phyloP scores from a whole-genome alignment of 225 moss, liverwort and hornwort genomes.

The Sphagnum tenellum region DNA sequence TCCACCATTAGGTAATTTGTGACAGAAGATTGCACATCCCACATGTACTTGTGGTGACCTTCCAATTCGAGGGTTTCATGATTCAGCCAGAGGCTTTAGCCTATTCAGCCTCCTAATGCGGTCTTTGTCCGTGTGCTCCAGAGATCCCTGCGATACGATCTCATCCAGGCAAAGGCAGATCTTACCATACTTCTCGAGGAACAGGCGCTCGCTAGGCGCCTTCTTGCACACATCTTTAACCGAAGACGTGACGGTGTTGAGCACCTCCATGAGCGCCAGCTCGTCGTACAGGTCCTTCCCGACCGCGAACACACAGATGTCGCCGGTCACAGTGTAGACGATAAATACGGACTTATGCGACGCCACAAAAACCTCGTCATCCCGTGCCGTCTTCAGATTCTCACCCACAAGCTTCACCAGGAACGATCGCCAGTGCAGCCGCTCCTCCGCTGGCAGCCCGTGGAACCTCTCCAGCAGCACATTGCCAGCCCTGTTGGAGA shows the following conservation, averaged over 20 bases:
- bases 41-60: too few species aligned
- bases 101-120: conserved; percentile 71
- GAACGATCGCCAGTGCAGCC: conserved; percentile 86
- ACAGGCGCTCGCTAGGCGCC: conserved; percentile 84
- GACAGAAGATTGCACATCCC: too few species aligned
- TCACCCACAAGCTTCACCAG: conserved; percentile 78
- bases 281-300: conserved; percentile 95
- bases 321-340: conserved; percentile 81
- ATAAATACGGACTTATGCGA: conserved; percentile 95
- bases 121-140: conserved; percentile 96
- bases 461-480: conserved; percentile 90
- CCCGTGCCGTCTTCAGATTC: conserved; percentile 79
- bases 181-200: conserved; percentile 91
- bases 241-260: conserved; percentile 63
- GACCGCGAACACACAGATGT: conserved; percentile 73
- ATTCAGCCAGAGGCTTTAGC: conserved; percentile 75
- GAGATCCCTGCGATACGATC: conserved; percentile 81
- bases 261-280: conserved; percentile 78
- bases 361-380: conserved; percentile 89
- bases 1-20: too few species aligned
- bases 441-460: conserved; percentile 75
- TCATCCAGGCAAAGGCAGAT: conserved; percentile 83
- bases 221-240: conserved; percentile 83
- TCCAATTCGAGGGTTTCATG: not conserved
- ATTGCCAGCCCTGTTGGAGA: conserved; percentile 77